phyloP scores from a whole-genome alignment of 148 eudicot genomes.

The Chenopodium formosanum region DNA sequence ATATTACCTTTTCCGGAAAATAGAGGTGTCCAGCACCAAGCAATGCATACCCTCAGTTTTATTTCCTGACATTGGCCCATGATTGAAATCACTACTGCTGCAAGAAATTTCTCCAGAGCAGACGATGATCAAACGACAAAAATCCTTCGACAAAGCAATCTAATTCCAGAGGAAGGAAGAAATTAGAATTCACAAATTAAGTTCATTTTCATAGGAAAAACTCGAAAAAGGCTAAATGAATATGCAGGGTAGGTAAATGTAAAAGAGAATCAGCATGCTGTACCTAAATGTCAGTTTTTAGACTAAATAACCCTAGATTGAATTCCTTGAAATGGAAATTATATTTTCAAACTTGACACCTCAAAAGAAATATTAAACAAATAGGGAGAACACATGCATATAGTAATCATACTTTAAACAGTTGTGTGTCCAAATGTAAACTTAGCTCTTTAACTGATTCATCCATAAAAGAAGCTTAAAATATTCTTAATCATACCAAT shows the following conservation, averaged over 20 bases:
- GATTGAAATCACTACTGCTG: slow-evolving; percentile 30
- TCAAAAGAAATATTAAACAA: background rate
- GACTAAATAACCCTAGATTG: background rate
- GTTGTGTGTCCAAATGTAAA: background rate
- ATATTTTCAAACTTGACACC: background rate
- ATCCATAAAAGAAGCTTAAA: background rate
- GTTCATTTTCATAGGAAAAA: background rate
- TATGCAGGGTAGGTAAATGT: background rate
- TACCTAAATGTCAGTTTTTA: background rate
- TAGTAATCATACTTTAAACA: background rate
- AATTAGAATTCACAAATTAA: background rate
- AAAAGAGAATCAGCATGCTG: slow-evolving; percentile 1
- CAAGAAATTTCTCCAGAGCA: slow-evolving; percentile 63
- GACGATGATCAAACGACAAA: slow-evolving; percentile 66
- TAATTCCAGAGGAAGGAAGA: slow-evolving; percentile 20
- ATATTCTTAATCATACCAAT: background rate
- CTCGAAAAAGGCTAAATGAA: slow-evolving; percentile 5
- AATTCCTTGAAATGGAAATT: background rate
- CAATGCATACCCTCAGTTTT: slow-evolving; percentile 56
- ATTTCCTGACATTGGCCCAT: slow-evolving; percentile 33
- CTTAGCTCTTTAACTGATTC: background rate
- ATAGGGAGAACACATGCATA: background rate
- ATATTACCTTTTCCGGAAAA: slow-evolving; percentile 76
- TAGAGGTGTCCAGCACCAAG: slow-evolving; percentile 79
- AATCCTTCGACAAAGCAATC: slow-evolving; percentile 91